Evolutionary conservation across 257 asterid genomes (phyloP), one percentile per base, ranked within the genome.

Genomic region (Nemophila menziesii): DNA sequence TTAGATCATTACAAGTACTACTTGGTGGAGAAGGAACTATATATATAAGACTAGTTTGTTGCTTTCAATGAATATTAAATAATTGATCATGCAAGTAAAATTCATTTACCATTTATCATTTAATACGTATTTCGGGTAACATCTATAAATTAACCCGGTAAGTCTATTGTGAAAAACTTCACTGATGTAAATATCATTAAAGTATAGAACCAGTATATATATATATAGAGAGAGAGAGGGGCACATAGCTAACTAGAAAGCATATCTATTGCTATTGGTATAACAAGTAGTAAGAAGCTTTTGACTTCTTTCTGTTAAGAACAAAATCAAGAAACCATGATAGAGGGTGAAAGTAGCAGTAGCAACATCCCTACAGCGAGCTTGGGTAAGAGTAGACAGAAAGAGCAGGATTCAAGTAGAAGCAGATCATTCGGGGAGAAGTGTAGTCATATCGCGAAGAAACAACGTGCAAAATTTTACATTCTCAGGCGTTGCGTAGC

Each of bases 401-500:
- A n/a, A n/a, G n/a, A 29, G 36, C 5, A 7, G 12, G 36, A 7
- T 10, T 13, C 8, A 13, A 13, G 12, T 29, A 7, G 12, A 13
- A 6, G 43, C 4, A 29, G 36, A 29, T 44, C 60, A 5, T 56
- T 56, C 34, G 39, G 42, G 11, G 39, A 46, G 42, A 56, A 39
- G 50, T 56, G 62, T 41, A 56, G 62, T 11, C 40, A 38, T 46
- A 13, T 46, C 16, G 62, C 54, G 15, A 56, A 56, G 62, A 56
- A 56, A 43, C 54, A 56, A 40, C 16, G 62, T 33, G 54, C 62
- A 2, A 56, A 56, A 36, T 56, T 56, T 24, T 56, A 56, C 54
- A 56, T 56, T 38, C 55, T 56, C 48, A 46, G 62, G 48, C 62
- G 62, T 11, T 56, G 62, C 48, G 47, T 56, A 15, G 62, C 62